Conservation (phyloP, 345 rosid species). For the Eucalyptus leucophloia region DNA sequence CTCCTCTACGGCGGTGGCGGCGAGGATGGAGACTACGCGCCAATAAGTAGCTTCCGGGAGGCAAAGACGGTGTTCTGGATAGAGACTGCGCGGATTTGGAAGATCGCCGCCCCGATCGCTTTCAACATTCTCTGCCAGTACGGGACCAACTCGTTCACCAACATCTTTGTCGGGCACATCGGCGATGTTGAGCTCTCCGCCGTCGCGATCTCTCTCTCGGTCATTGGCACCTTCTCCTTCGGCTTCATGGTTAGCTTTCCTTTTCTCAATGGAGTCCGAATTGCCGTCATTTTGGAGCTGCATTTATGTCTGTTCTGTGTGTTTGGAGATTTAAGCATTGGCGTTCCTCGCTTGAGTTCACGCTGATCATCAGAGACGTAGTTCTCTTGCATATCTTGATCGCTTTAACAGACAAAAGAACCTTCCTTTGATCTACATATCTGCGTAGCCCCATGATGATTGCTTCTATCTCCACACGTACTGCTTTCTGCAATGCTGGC, state of each 20-base stretch:
- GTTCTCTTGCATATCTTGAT: background rate
- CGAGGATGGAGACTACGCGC: conserved; percentile 21
- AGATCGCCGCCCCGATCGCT: conserved; percentile 44
- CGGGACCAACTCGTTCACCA: conserved; percentile 40
- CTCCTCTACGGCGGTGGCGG: conserved; percentile 6
- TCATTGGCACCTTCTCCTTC: conserved; percentile 63
- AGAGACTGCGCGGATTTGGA: conserved; percentile 53
- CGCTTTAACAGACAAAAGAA: background rate
- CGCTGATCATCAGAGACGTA: background rate
- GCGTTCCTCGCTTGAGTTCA: background rate
- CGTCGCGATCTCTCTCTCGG: conserved; percentile 52
- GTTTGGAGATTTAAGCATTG: background rate
- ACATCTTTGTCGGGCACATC: conserved; percentile 56
- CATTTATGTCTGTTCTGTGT: background rate
- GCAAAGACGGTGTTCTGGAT: conserved; percentile 20
- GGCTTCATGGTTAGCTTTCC: conserved; percentile 45
- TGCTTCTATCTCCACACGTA: background rate
- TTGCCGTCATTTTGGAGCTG: background rate
- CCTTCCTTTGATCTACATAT: background rate
- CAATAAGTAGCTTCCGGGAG: conserved; percentile 26
- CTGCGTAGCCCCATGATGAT: background rate
- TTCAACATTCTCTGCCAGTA: conserved; percentile 42
- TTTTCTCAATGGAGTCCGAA: background rate
- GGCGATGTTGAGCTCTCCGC: conserved; percentile 63
- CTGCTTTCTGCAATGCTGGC: background rate